Conservation (phyloP, 371 early-diverging fungal species). For the Chytridiales sp. region DNA sequence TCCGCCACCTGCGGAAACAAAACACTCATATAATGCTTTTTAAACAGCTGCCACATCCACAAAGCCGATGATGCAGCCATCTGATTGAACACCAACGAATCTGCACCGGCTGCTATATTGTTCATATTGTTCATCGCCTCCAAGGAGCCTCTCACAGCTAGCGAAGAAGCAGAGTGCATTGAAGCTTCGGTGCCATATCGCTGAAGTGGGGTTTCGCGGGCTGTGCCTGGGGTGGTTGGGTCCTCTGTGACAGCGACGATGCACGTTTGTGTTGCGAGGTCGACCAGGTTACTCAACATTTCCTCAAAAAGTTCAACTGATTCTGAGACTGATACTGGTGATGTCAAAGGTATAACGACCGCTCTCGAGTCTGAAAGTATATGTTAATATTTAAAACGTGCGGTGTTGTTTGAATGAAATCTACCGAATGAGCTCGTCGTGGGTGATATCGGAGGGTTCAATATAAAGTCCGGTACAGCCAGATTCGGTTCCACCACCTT, state of each 20-base stretch:
- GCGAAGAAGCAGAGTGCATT: too few species aligned
- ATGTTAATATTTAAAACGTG: conserved; percentile 21
- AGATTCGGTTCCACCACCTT: neutral
- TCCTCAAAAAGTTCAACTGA: conserved; percentile 44
- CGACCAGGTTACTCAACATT: conserved; percentile 29
- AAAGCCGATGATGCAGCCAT: neutral
- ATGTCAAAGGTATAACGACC: conserved; percentile 3
- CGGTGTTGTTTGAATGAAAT: neutral
- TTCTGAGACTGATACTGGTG: conserved; percentile 26
- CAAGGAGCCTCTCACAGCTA: too few species aligned
- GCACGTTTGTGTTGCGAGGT: conserved; percentile 7
- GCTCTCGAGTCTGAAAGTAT: conserved; percentile 33
- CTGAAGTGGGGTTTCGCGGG: too few species aligned
- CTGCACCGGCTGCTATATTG: too few species aligned
- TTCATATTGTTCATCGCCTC: too few species aligned
- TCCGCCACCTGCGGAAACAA: conserved; percentile 68
- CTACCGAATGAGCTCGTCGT: neutral
- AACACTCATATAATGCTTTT: conserved; percentile 64
- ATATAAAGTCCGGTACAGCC: neutral
- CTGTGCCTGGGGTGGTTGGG: too few species aligned
- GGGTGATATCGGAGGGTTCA: neutral
- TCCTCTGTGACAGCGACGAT: conserved; percentile 4
- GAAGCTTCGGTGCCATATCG: too few species aligned
- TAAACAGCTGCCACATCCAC: conserved; percentile 63
- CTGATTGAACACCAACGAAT: conserved; percentile 1